Conservation (phyloP, 2,329 filamentous ascomycete species). For the Meredithiella fracta region DNA sequence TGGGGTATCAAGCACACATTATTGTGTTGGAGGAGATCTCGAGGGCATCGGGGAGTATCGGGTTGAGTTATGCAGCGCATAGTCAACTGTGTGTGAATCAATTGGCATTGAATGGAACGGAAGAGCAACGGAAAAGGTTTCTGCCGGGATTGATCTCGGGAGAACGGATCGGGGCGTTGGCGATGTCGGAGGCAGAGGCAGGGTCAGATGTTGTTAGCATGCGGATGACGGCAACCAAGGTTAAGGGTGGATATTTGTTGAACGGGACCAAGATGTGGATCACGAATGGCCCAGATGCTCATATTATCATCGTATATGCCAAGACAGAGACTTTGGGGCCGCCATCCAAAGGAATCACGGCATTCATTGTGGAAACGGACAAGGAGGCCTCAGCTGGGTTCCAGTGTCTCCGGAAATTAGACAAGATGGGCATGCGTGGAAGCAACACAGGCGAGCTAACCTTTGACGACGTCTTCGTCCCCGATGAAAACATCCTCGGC, state of each 20-base stretch:
- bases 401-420: slow-evolving; percentile 73
- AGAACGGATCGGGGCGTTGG: slow-evolving; percentile 67
- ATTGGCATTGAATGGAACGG: slow-evolving; percentile 70
- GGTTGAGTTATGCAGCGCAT: slow-evolving; percentile 85
- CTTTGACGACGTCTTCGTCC: slow-evolving; percentile 83
- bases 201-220: slow-evolving; percentile 92
- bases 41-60: slow-evolving; percentile 68
- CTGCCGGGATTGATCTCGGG: slow-evolving; percentile 70
- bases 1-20: slow-evolving; percentile 96
- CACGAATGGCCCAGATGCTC: slow-evolving; percentile 91
- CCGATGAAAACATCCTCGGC: slow-evolving; percentile 65
- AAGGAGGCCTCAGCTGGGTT: slow-evolving; percentile 49
- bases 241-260: slow-evolving; percentile 71
- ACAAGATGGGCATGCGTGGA: slow-evolving; percentile 96
- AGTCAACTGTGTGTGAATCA: slow-evolving; percentile 95
- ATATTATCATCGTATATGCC: slow-evolving; percentile 87
- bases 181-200: slow-evolving; percentile 86
- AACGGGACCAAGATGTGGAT: slow-evolving; percentile 99
- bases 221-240: slow-evolving; percentile 67
- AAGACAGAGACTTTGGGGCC: slow-evolving; percentile 49
- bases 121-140: slow-evolving; percentile 63
- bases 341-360: slow-evolving; percentile 85
- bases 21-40: slow-evolving; percentile 91
- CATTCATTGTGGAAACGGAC: slow-evolving; percentile 65
- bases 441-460: slow-evolving; percentile 90